Evolutionary conservation across 305 asterid genomes (phyloP), one percentile per base, ranked within the genome.

Genomic region (Fraxinus floribunda): DNA sequence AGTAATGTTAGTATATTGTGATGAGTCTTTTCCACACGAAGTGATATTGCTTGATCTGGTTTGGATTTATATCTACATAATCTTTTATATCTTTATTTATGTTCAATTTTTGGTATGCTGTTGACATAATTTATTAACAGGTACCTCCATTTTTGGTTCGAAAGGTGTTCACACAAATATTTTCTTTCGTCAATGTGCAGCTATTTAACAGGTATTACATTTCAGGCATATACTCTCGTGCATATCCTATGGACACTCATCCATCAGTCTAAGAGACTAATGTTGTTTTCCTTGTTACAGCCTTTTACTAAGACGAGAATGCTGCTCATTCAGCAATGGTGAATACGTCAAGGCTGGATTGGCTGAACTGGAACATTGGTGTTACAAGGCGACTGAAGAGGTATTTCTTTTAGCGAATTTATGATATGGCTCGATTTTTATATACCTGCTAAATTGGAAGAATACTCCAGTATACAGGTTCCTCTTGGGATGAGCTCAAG

Each of bases 401-500:
- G 99, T 93, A 87, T 79, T 55, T 78, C 52, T 78, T 81, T 77
- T 83, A 32, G 29, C 24, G 76, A 79, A 78, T 72, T 41, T 39
- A 29, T 10, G 41, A 44, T 79, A 32, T 32, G 30, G 24, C 75
- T 70, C 15, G 7, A n/a, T 73, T 46, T 30, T 72, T 76, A 44
- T 75, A 78, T 86, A 82, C 46, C 57, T 46, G 66, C 87, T 84
- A 85, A 88, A 77, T 62, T 77, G 71, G 76, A 83, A 52, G 60
- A 60, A 57, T 80, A 35, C 84, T 90, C 78, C 97, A 96, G 99
- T 94, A 94, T 85, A 93, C 97, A 87, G 99, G 99, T 71, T 88
- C 97, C 2, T 91, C 99, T 26, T 96, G 98, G 98, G 99, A 94
- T 84, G 99, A 95, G 93, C 97, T 95, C 84, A 94, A 94, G 90